phyloP scores from a whole-genome alignment of 257 asterid genomes.

The Solanum paucissectum region DNA sequence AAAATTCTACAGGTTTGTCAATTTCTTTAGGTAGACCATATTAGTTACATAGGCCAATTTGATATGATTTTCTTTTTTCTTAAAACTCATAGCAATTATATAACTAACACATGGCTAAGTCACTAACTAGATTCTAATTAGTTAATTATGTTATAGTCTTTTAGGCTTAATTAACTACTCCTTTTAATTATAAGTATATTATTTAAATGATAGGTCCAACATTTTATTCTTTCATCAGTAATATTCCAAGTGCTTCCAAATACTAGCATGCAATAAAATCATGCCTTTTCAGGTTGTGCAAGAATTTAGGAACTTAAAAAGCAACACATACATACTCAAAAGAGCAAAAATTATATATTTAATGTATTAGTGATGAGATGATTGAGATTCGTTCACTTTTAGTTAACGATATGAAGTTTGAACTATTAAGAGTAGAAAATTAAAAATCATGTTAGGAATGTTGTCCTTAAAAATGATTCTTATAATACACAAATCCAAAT shows the following conservation, averaged over 20 bases:
- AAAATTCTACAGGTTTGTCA: neutral
- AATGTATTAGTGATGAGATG: neutral
- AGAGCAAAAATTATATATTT: no score
- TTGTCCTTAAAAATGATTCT: neutral
- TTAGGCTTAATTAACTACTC: slow-evolving; percentile 6
- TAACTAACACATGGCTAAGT: neutral
- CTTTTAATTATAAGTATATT: neutral
- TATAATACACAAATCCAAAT: neutral
- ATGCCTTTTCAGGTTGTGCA: neutral
- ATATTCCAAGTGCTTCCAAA: slow-evolving; percentile 1
- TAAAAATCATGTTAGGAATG: neutral
- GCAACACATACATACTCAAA: neutral
- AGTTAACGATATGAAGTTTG: neutral
- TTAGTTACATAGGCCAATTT: neutral
- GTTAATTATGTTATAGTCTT: slow-evolving; percentile 5
- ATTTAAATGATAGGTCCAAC: neutral
- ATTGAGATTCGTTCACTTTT: fast-evolving
- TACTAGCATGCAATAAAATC: neutral
- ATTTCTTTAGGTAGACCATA: neutral
- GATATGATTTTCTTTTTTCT: neutral
- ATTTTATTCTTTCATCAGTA: neutral
- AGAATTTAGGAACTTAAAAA: neutral
- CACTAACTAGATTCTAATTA: slow-evolving; percentile 16
- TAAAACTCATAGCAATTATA: neutral
- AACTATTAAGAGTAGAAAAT: neutral